phyloP scores from a whole-genome alignment of 1,284 basidiomycete genomes.

The Peniophora sp. region DNA sequence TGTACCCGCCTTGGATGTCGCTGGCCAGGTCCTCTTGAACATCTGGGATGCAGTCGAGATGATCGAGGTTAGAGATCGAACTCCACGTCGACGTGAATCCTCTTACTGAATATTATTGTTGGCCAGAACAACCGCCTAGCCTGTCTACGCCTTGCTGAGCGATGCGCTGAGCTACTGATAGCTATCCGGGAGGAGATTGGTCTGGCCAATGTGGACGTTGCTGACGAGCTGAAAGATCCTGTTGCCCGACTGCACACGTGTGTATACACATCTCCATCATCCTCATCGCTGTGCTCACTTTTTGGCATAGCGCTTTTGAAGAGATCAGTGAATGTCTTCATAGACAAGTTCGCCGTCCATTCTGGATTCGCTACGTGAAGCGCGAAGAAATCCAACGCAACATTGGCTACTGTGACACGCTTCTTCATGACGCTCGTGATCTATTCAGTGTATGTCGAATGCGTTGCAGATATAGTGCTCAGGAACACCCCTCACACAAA shows the following conservation, averaged over 20 bases:
- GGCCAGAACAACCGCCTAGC: conserved; percentile 51
- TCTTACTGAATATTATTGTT: neutral
- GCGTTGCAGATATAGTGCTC: neutral
- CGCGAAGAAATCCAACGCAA: conserved; percentile 60
- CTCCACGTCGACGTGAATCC: too few species aligned
- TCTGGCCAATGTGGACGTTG: conserved; percentile 29
- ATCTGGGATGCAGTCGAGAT: conserved; percentile 56
- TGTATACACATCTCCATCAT: conserved; percentile 11
- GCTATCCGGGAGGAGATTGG: conserved; percentile 36
- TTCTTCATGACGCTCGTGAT: conserved; percentile 45
- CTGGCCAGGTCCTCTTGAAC: conserved; percentile 40
- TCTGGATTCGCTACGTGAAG: conserved; percentile 72
- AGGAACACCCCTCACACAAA: neutral
- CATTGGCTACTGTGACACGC: conserved; percentile 44
- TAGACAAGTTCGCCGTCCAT: conserved; percentile 58
- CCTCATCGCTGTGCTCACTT: neutral
- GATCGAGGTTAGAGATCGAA: conserved; percentile 43
- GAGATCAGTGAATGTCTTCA: conserved; percentile 44
- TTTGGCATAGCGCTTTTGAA: conserved; percentile 22
- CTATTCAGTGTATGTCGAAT: conserved; percentile 39
- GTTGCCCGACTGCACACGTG: conserved; percentile 43
- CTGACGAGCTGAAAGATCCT: conserved; percentile 28
- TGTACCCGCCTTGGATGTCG: conserved; percentile 44
- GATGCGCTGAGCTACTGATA: conserved; percentile 42
- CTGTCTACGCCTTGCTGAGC: conserved; percentile 42